A percentile compares a stretch with the other conserved stretches of the same genome.
These are phyloP conservation scores for Torrubiella hemipterigena DNA, from an alignment of 2,329 filamentous ascomycete species.

Conservation along the genomic window DNA sequence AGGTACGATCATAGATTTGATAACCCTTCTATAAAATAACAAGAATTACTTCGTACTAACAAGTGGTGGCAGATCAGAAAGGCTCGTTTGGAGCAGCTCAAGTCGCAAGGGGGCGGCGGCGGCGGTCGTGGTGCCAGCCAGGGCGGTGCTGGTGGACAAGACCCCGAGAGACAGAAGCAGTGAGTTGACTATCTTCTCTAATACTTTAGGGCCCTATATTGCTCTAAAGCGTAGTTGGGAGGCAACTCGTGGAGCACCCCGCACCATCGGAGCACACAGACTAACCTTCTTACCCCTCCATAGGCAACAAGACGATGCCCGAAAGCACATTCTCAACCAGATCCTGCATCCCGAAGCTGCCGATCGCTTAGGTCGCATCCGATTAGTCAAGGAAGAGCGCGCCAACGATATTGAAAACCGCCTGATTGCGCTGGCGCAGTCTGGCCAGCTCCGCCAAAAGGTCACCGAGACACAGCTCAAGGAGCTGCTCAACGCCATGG, in stretches of 20 bases:
- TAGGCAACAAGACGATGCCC: conserved; percentile 53
- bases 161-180: conserved; percentile 49
- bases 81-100: conserved; percentile 87
- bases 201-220: neutral
- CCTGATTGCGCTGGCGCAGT: conserved; percentile 80
- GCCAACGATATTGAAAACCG: conserved; percentile 86
- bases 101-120: conserved; percentile 51
- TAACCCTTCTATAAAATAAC: neutral
- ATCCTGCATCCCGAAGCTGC: conserved; percentile 91
- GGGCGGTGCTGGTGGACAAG: conserved; percentile 22
- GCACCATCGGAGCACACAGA: neutral
- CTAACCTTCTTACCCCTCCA: conserved; percentile 9
- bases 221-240: too few relatives aligned
- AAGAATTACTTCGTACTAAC: conserved; percentile 3
- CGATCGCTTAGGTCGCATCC: conserved; percentile 86
- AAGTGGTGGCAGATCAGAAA: conserved; percentile 58
- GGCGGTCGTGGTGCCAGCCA: conserved; percentile 29
- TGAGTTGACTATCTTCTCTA: conserved; percentile 9
- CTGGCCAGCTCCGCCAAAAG: conserved; percentile 75
- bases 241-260: too few relatives aligned
- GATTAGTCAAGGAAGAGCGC: conserved; percentile 86
- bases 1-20: conserved; percentile 15
- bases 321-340: conserved; percentile 69
- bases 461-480: conserved; percentile 91
- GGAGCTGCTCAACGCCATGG: conserved; percentile 74